Percentiles rank a stretch among this genome's conserved stretches.
Evolutionary conservation across 2,329 filamentous ascomycete species (phyloP).

Genomic region (Ceratocystis destructans): DNA sequence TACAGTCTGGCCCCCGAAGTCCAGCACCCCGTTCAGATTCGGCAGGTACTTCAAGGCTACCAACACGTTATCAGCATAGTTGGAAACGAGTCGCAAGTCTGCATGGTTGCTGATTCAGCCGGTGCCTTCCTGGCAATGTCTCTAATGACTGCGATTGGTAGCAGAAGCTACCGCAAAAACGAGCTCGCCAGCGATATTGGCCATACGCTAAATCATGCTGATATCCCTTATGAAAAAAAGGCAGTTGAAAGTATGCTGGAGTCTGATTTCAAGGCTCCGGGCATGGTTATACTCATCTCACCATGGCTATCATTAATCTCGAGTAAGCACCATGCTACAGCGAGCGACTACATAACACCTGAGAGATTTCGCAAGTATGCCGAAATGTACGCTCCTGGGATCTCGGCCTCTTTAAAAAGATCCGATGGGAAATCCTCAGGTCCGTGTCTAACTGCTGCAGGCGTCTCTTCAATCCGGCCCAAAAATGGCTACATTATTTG

Average conservation of each 20-base stretch:
- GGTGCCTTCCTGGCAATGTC: slow-evolving; percentile 62
- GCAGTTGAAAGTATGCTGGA: slow-evolving; percentile 11
- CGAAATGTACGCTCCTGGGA: slow-evolving; percentile 41
- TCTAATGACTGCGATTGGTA: slow-evolving; percentile 35
- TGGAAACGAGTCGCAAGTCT: slow-evolving; percentile 46
- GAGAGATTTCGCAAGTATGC: slow-evolving; percentile 56
- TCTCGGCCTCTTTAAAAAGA: neutral
- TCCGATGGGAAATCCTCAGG: neutral
- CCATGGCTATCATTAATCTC: slow-evolving; percentile 69
- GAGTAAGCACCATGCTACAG: slow-evolving; percentile 50
- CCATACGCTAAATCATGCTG: neutral
- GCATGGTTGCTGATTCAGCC: slow-evolving; percentile 66
- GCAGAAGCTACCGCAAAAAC: slow-evolving; percentile 8
- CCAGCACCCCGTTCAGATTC: slow-evolving; percentile 57
- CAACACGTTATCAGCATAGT: slow-evolving; percentile 50
- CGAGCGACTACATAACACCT: slow-evolving; percentile 61
- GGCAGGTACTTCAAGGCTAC: slow-evolving; percentile 58
- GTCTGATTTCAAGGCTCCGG: slow-evolving; percentile 23
- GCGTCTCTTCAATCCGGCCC: slow-evolving; percentile 29
- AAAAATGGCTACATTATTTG: slow-evolving; percentile 53
- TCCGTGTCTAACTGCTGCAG: slow-evolving; percentile 1
- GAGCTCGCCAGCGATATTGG: slow-evolving; percentile 7
- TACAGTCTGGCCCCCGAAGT: slow-evolving; percentile 60
- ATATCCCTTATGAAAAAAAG: neutral
- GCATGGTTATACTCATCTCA: slow-evolving; percentile 58